A percentile compares a stretch with the other conserved stretches of the same genome.
Evolutionary conservation across 2,329 filamentous ascomycete species (phyloP).

Genomic region (Cordyceps fumosorosea): DNA sequence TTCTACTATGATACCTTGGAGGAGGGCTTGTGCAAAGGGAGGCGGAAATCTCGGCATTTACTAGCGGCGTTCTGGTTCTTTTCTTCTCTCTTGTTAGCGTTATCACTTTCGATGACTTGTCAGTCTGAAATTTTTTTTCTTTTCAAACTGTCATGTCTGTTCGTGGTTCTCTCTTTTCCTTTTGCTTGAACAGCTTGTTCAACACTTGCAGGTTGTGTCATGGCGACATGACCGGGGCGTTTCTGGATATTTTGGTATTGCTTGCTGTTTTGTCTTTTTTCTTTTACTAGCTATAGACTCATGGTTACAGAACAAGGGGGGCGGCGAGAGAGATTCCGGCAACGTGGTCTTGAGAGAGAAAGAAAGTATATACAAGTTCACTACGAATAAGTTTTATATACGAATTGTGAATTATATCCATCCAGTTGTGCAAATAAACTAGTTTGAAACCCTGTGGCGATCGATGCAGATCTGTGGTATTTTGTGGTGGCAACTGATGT

Average conservation of each 20-base stretch:
- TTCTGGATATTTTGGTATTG: not conserved
- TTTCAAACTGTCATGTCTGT: not conserved
- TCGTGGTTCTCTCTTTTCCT: not conserved
- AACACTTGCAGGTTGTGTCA: not conserved
- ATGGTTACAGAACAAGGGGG: not conserved
- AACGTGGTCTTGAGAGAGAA: not conserved
- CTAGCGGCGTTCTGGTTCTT: slow-evolving; percentile 1
- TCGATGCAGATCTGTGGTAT: not conserved
- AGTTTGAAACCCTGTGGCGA: not conserved
- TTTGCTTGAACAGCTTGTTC: not conserved
- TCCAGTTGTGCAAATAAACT: no score
- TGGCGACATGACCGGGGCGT: not conserved
- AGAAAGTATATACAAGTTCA: no score
- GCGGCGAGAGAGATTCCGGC: not conserved
- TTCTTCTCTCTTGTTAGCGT: not conserved
- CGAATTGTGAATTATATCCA: no score
- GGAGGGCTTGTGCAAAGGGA: not conserved
- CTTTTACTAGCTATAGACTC: not conserved
- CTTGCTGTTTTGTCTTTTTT: not conserved
- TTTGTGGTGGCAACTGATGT: not conserved
- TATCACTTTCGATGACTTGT: not conserved
- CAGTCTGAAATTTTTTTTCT: not conserved
- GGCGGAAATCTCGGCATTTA: not conserved
- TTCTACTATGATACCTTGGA: slow-evolving; percentile 1
- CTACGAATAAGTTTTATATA: no score